Conservation (phyloP, 202 grass and related monocot genomes). For the Bolboschoenoplectus hybrid region DNA sequence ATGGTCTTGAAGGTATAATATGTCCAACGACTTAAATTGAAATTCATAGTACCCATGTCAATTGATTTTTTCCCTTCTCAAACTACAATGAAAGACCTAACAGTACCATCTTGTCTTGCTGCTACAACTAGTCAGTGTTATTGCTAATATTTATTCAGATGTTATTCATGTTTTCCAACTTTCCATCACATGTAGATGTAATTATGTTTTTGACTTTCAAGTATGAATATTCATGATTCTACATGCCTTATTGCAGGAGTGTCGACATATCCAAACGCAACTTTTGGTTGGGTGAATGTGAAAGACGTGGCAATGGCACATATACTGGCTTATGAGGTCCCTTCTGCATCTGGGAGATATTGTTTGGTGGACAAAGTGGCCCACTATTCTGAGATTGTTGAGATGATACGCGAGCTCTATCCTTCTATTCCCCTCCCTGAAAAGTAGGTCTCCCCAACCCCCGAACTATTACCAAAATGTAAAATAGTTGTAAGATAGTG, state of each 20-base stretch:
- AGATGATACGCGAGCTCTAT: slow-evolving; percentile 57
- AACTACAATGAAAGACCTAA: background rate
- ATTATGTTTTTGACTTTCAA: background rate
- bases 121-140: background rate
- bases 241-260: slow-evolving; percentile 45
- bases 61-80: background rate
- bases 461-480: no score
- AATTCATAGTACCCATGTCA: background rate
- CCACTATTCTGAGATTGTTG: slow-evolving; percentile 60
- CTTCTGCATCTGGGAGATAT: slow-evolving; percentile 75
- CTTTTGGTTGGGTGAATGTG: slow-evolving; percentile 73
- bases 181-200: background rate
- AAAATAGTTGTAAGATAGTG: background rate
- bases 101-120: background rate
- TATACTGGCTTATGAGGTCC: slow-evolving; percentile 70
- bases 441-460: slow-evolving; percentile 46
- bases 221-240: background rate
- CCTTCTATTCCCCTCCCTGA: slow-evolving; percentile 55
- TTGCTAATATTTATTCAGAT: background rate
- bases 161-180: background rate
- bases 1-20: slow-evolving; percentile 20
- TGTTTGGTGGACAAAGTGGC: slow-evolving; percentile 68
- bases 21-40: slow-evolving; percentile 20
- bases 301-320: slow-evolving; percentile 83
- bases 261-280: slow-evolving; percentile 59